Evolutionary conservation across 345 rosid species (phyloP).

Genomic region (Salix udensis): DNA sequence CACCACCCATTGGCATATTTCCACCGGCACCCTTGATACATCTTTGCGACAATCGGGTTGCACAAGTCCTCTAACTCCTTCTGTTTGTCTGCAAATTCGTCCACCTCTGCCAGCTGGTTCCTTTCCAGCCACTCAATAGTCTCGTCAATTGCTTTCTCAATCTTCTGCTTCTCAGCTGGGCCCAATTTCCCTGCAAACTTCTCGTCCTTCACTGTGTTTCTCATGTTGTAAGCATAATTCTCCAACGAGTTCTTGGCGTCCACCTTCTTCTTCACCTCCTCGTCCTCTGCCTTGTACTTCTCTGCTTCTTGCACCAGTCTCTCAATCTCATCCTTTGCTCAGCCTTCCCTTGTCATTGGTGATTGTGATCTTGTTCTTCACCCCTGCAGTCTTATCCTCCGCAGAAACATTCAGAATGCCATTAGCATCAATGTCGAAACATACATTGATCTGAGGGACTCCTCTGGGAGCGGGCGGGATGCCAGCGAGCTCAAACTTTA

Average conservation of each 20-base stretch:
- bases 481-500: conserved; percentile 11
- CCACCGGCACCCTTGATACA: conserved; percentile 11
- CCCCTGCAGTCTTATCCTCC: conserved; percentile 21
- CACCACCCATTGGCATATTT: conserved; percentile 18
- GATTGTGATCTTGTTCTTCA: conserved; percentile 24
- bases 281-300: conserved; percentile 19
- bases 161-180: conserved; percentile 11
- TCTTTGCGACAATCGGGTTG: conserved; percentile 14
- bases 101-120: conserved; percentile 20
- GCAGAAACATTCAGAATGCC: conserved; percentile 15
- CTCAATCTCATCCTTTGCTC: conserved; percentile 16
- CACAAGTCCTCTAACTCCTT: conserved; percentile 15
- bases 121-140: conserved; percentile 22
- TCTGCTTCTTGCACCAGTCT: conserved; percentile 25
- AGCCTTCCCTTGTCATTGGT: conserved; percentile 16
- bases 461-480: conserved; percentile 16
- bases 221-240: conserved; percentile 17
- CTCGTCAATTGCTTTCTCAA: conserved; percentile 21
- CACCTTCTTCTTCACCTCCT: conserved; percentile 21
- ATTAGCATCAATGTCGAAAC: conserved; percentile 15
- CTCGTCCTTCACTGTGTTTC: conserved; percentile 18
- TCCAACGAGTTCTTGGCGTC: conserved; percentile 17
- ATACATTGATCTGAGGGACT: conserved; percentile 19
- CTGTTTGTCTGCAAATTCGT: conserved; percentile 16
- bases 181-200: conserved; percentile 12